Base-by-base conservation (phyloP, 352 stramenopile species). In the Phytophthora nicotianae region DNA sequence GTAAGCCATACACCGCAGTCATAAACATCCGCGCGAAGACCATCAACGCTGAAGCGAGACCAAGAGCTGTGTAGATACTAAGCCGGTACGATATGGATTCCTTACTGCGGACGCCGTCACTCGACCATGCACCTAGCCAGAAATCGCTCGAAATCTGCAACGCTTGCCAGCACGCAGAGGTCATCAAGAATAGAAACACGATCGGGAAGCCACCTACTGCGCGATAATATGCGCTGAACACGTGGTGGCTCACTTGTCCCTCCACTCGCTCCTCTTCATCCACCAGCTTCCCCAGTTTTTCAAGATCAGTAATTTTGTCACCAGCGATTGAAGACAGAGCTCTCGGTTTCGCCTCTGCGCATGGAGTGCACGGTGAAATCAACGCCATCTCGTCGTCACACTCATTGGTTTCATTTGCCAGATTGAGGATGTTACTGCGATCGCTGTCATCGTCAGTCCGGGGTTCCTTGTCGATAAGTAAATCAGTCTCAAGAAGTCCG, bases 111-210 rank as follows among this genome's bases (percentile, higher is more conserved):
- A 98, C 79, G 50, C 45, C 63, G 38, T 84, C 58, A 14, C 49
- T 77, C 1, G 90, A 89, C 91, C 93, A 98, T 29, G 79, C 79
- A 6, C 90, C 90, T 10, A 98, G 63, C 86, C 91, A 75, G 68
- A 92, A 98, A 53, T 92, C 90, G n/a, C 84, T 94, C 6, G 68
- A 46, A n/a, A 98, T 82, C 51, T 84, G 80, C 2, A 97, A 52
- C 10, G 46, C 69, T 56, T 98, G 89, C 59, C 86, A 94, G 8
- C 81, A 21, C 4, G 74, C 56, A 52, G 94, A 97, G 3, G 81
- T 77, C 27, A 80, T 43, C 17, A 88, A 40, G 13, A 88, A 58
- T 10, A 77, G 11, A 27, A 61, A 29, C 1, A 79, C 45, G 11
- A 84, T 59, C 1, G 58, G 54, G 17, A 84, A 70, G 0, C 79